phyloP scores from a whole-genome alignment of 108 stramenopile species.

The Tribonema minus region DNA sequence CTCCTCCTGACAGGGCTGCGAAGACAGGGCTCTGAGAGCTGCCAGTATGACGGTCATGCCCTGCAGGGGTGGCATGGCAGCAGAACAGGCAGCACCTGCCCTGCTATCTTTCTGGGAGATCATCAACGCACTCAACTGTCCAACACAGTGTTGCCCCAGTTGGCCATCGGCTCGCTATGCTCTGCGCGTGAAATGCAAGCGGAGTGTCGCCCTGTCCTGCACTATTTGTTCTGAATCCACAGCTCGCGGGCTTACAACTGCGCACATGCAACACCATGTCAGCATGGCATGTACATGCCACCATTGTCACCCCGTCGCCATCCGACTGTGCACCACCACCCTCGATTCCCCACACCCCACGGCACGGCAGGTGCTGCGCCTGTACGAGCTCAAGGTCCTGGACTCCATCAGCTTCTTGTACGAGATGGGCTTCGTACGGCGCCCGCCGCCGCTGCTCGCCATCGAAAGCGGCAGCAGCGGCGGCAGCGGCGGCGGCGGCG shows the following conservation, averaged over 20 bases:
- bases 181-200: background rate
- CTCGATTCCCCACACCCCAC: too few species aligned
- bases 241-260: background rate
- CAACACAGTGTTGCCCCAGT: too few species aligned
- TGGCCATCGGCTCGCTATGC: too few species aligned
- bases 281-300: background rate
- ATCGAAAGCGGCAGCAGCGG: background rate
- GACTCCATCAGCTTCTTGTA: slow-evolving; percentile 82
- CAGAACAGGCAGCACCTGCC: too few species aligned
- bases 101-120: too few species aligned
- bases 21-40: too few species aligned
- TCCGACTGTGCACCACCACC: too few species aligned
- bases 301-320: background rate
- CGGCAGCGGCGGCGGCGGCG: background rate
- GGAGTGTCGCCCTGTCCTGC: background rate
- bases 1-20: too few species aligned
- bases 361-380: slow-evolving; percentile 74
- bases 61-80: too few species aligned
- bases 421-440: slow-evolving; percentile 74
- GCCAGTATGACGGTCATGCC: too few species aligned
- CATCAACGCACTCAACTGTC: too few species aligned
- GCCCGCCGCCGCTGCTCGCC: background rate
- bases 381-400: slow-evolving; percentile 80
- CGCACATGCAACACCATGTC: background rate
- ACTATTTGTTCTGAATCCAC: background rate